phyloP scores from a whole-genome alignment of 148 eudicot species.

The Silene conica region DNA sequence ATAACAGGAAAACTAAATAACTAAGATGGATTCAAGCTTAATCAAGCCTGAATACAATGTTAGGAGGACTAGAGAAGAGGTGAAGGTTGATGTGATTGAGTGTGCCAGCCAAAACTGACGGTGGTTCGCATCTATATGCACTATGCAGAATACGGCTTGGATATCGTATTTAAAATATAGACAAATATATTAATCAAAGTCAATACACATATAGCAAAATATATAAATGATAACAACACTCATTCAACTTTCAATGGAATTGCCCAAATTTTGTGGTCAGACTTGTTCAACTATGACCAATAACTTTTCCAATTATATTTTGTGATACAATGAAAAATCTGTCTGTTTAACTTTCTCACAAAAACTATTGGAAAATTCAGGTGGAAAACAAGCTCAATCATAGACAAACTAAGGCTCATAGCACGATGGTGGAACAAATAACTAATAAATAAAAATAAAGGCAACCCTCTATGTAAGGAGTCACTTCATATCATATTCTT shows the following conservation, averaged over 20 bases:
- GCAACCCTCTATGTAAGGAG: neutral
- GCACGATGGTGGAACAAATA: neutral
- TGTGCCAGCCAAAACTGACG: neutral
- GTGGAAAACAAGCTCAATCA: neutral
- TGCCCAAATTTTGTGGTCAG: neutral
- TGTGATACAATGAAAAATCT: neutral
- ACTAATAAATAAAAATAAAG: neutral
- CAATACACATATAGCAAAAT: neutral
- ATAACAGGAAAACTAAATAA: neutral
- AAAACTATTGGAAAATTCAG: neutral
- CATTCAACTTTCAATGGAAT: neutral
- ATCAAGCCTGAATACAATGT: neutral
- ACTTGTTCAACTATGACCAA: neutral
- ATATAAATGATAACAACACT: neutral
- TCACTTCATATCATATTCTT: neutral
- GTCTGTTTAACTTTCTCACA: neutral
- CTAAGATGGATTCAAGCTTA: neutral
- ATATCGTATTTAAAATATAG: too few species aligned
- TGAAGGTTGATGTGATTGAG: neutral
- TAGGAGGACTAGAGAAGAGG: neutral
- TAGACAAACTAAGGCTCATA: neutral
- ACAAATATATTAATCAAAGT: neutral
- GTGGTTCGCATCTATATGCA: neutral
- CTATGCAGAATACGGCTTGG: too few species aligned
- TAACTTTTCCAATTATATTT: neutral